Evolutionary conservation across 305 asterid genomes (phyloP).

Genomic region (Rubia occidens): DNA sequence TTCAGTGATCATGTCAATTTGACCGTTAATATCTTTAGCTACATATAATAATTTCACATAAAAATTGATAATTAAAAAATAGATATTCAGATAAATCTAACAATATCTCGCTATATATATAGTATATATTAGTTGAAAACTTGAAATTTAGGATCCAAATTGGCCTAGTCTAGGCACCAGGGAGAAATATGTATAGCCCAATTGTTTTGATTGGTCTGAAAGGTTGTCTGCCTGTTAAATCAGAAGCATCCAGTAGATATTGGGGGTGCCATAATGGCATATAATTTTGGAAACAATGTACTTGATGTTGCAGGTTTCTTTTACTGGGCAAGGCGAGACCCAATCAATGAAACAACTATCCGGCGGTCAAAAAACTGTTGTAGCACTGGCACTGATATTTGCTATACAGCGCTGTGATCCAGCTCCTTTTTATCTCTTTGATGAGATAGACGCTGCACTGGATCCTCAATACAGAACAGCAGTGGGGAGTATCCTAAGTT

Average conservation of each 20-base stretch:
- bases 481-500: constrained; percentile 90
- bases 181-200: not conserved
- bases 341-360: constrained; percentile 97
- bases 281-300: not conserved
- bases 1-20: too few species aligned
- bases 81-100: too few species aligned
- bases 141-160: too few species aligned
- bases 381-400: constrained; percentile 85
- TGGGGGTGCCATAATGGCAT: not conserved
- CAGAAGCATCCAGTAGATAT: not conserved
- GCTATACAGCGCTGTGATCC: constrained; percentile 99
- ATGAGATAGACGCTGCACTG: constrained; percentile 98
- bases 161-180: not conserved
- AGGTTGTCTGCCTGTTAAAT: not conserved
- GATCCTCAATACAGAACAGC: constrained; percentile 99
- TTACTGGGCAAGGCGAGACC: constrained; percentile 98
- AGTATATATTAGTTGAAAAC: too few species aligned
- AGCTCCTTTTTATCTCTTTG: constrained; percentile 98
- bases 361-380: constrained; percentile 99
- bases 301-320: constrained; percentile 57
- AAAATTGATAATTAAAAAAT: too few species aligned
- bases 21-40: too few species aligned
- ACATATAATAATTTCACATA: too few species aligned
- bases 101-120: too few species aligned
- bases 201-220: constrained; percentile 3